Evolutionary conservation across 1,139 yeast genomes (phyloP), one percentile per base, ranked within the genome.

Genomic region (Diutina rugosa): DNA sequence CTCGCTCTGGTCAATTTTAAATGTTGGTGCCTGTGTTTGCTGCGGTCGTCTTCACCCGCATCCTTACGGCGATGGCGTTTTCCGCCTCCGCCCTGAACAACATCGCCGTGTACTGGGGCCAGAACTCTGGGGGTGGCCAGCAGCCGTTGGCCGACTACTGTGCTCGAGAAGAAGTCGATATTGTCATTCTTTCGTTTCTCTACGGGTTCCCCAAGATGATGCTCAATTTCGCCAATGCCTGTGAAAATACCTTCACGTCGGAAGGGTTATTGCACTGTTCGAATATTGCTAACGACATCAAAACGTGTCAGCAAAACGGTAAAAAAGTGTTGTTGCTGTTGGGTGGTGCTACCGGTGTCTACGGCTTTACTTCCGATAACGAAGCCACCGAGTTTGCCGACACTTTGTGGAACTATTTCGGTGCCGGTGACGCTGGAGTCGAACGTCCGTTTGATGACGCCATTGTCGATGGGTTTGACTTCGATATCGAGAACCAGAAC

Each of bases 61-160:
- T 46, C 8, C 29, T 46, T 7, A 3, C 10, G 21, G 51, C n/a
- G 38, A 14, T 48, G 35, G 51, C 51, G 21, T 48, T 48, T 28
- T 14, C 16, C 6, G 51, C 35, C 9, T 28, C 51, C 12, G 51
- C 38, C 12, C n/a, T 12, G 16, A 30, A 48, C n/a, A 48, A 48
- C 38, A 41, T 89, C 55, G 96, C 85, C 38, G 78, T 88, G 16
- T 90, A 90, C 71, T 90, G 97, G 97, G 97, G 97, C 54, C 97
- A 90, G 71, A 82, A 84, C 65, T 84, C 95, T 18, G 87, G 82
- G 41, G 90, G 90, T n/a, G 66, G 81, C 51, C 96, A 90, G 68
- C 74, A 81, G 59, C 68, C 79, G 16, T 75, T 91, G 58, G 74
- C 84, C 7, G 69, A 76, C 58, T 89, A 90, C 72, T 91, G 97